Percentiles rank a stretch among this genome's conserved stretches.
These are phyloP conservation scores for Thoreauomyces humboldtii DNA, from an alignment of 192 early-diverging fungal species.

Conservation along the genomic window DNA sequence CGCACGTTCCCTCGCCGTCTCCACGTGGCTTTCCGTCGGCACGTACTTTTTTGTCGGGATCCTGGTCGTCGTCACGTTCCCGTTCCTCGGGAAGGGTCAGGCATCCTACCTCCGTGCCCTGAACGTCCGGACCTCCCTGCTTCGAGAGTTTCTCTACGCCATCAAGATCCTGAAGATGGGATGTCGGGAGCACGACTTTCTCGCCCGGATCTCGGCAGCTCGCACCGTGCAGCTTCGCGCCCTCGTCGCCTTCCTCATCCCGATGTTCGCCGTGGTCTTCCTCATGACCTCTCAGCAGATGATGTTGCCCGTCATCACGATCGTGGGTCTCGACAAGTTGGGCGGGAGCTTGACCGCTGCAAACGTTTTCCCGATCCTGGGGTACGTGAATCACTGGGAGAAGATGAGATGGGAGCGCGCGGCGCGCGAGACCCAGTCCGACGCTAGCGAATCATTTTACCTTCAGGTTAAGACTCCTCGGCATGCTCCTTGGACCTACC, in stretches of 20 bases:
- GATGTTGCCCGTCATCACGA: neutral
- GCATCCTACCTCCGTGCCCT: slow-evolving; percentile 10
- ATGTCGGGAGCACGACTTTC: neutral
- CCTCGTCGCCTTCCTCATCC: neutral
- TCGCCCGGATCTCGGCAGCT: neutral
- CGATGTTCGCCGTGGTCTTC: neutral
- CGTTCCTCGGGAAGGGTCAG: neutral
- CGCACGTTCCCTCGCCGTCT: neutral
- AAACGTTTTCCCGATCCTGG: neutral
- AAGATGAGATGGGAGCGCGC: neutral
- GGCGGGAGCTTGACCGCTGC: neutral
- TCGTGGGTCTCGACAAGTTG: neutral
- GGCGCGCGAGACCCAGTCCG: neutral
- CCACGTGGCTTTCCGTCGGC: neutral
- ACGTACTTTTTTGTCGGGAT: neutral
- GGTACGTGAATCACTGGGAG: neutral
- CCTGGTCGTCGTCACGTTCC: neutral
- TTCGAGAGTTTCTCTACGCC: slow-evolving; percentile 37
- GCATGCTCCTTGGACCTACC: neutral
- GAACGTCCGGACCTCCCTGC: slow-evolving; percentile 19
- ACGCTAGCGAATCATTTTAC: too few species aligned
- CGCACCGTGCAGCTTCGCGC: neutral
- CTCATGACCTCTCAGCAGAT: neutral
- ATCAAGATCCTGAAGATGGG: neutral
- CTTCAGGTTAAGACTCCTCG: neutral